phyloP scores from a whole-genome alignment of 2,329 filamentous ascomycete species.

The Botrytis galanthina region DNA sequence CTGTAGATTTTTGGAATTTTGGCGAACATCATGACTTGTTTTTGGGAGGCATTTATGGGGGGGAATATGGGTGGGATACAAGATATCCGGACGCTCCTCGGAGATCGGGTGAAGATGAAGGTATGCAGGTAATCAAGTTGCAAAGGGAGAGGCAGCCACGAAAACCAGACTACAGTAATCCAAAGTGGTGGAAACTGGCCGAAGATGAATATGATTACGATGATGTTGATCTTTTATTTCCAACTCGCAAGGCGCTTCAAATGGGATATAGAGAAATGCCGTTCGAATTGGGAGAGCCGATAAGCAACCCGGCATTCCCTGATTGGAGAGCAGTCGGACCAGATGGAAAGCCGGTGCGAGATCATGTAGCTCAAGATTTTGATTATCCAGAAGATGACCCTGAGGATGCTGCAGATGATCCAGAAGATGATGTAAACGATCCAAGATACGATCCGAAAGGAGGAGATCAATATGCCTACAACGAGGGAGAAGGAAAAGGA shows the following conservation, averaged over 20 bases:
- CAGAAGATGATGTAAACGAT: too few species aligned
- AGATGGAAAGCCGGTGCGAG: background rate
- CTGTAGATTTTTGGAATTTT: constrained; percentile 3
- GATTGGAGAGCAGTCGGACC: background rate
- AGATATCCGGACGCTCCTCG: background rate
- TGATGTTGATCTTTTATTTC: background rate
- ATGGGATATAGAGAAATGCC: background rate
- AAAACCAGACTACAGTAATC: background rate
- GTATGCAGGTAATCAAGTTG: background rate
- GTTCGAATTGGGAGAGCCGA: background rate
- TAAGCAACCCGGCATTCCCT: background rate
- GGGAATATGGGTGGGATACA: background rate
- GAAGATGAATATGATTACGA: constrained; percentile 5
- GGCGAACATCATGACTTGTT: background rate
- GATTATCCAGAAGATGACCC: background rate
- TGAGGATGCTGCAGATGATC: background rate
- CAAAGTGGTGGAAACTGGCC: background rate
- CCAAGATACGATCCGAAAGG: background rate
- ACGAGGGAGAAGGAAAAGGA: background rate
- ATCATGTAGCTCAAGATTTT: background rate
- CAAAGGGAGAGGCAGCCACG: too few species aligned
- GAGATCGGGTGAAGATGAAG: accelerated
- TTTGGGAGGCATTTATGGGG: background rate
- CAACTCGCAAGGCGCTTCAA: background rate
- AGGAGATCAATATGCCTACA: background rate